Conservation (phyloP, 345 rosid species). For the Eucalyptus erythrocorys region DNA sequence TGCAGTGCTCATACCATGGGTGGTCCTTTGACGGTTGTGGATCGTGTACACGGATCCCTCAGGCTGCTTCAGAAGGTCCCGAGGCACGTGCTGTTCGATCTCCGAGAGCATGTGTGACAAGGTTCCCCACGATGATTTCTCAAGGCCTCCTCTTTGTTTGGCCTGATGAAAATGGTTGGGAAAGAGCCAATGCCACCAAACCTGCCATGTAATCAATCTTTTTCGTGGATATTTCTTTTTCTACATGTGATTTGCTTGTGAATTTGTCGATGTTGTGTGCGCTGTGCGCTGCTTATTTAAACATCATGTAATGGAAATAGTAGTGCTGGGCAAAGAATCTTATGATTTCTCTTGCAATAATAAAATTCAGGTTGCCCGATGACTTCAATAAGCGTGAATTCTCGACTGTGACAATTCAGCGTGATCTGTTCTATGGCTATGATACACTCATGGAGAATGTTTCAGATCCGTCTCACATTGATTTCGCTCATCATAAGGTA, state of each 20-base stretch:
- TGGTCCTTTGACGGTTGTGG: constrained; percentile 94
- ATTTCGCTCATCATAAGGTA: constrained; percentile 98
- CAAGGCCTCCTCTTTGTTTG: constrained; percentile 96
- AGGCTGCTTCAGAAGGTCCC: constrained; percentile 82
- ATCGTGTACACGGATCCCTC: constrained; percentile 82
- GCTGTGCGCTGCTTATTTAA: not conserved
- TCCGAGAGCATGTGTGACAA: constrained; percentile 70
- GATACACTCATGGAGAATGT: constrained; percentile 99
- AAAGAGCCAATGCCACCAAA: constrained; percentile 64
- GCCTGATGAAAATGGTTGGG: constrained; percentile 91
- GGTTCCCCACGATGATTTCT: constrained; percentile 83
- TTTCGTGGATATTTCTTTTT: not conserved
- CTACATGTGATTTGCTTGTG: not conserved
- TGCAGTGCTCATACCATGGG: constrained; percentile 98
- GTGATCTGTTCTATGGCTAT: constrained; percentile 86
- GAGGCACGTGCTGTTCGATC: constrained; percentile 86
- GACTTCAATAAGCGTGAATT: constrained; percentile 84
- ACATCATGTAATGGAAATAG: not conserved
- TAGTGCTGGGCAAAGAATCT: not conserved
- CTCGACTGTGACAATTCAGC: constrained; percentile 79
- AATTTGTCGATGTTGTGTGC: not conserved
- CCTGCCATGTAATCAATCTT: constrained; percentile 46
- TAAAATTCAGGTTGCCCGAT: constrained; percentile 63
- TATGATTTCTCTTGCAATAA: not conserved
- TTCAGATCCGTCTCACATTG: constrained; percentile 96